Conservation (phyloP, 2,329 filamentous ascomycete species). For the Colletotrichum tanaceti region DNA sequence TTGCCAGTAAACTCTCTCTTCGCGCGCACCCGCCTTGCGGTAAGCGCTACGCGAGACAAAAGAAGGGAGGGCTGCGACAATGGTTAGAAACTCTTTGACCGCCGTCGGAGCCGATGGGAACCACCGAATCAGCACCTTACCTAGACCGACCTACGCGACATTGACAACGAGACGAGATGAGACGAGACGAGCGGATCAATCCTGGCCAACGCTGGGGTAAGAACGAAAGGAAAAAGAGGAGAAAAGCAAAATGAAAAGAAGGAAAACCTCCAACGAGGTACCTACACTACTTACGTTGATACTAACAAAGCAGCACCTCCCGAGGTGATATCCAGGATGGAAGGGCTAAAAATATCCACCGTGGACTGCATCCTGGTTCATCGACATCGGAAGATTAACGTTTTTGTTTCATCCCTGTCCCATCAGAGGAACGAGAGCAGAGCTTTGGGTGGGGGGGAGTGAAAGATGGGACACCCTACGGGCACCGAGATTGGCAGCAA, state of each 20-base stretch:
- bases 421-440: conserved; percentile 37
- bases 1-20: conserved; percentile 17
- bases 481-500: neutral
- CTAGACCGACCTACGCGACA: conserved; percentile 18
- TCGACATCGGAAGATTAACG: conserved; percentile 41
- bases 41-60: conserved; percentile 35
- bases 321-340: conserved; percentile 23
- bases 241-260: too few relatives aligned
- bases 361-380: conserved; percentile 36
- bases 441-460: neutral
- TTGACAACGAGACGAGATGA: conserved; percentile 22
- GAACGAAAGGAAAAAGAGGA: too few relatives aligned
- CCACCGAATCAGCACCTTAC: conserved; percentile 19
- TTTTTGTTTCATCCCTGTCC: conserved; percentile 39
- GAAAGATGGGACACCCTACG: conserved; percentile 8
- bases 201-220: conserved; percentile 38
- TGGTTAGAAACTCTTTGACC: conserved; percentile 18
- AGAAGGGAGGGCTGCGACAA: conserved; percentile 14
- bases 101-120: conserved; percentile 35
- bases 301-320: too few relatives aligned
- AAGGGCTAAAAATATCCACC: conserved; percentile 40
- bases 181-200: conserved; percentile 37
- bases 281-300: too few relatives aligned
- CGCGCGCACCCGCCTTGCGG: conserved; percentile 33
- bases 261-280: too few relatives aligned